Conservation (phyloP, 1,284 basidiomycete species). For the Melanopsichium pennsylvanicum region DNA sequence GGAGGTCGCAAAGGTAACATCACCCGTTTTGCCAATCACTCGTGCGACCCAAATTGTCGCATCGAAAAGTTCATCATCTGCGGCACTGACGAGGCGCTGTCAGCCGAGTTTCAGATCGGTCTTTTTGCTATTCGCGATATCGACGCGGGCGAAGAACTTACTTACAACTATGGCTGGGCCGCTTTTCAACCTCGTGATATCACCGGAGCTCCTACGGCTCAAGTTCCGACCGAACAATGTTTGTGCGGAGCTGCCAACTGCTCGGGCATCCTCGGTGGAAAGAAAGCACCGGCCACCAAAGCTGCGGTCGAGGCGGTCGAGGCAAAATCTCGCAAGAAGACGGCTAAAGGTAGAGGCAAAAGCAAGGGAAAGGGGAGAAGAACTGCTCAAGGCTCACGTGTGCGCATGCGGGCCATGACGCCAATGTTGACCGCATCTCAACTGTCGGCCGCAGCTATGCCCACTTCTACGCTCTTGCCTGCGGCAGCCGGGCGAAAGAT, state of each 20-base stretch:
- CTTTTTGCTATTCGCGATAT: constrained; percentile 60
- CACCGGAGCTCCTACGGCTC: constrained; percentile 33
- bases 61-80: constrained; percentile 61
- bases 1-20: constrained; percentile 59
- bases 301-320: neutral
- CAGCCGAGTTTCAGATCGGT: constrained; percentile 60
- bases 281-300: constrained; percentile 30
- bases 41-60: constrained; percentile 60
- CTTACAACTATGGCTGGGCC: constrained; percentile 62
- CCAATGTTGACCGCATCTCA: constrained; percentile 18
- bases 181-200: constrained; percentile 50
- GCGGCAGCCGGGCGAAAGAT: neutral
- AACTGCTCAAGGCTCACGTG: constrained; percentile 4
- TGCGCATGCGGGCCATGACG: constrained; percentile 20
- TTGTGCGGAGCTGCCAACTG: constrained; percentile 57
- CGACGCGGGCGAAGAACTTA: constrained; percentile 58
- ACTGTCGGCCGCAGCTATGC: constrained; percentile 24
- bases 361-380: constrained; percentile 17
- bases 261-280: constrained; percentile 53
- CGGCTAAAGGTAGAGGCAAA: constrained; percentile 24
- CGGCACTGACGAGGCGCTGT: constrained; percentile 53
- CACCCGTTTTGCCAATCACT: constrained; percentile 62
- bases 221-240: constrained; percentile 35
- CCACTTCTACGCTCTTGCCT: constrained; percentile 5
- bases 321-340: constrained; percentile 29